Percentiles rank a stretch among this genome's conserved stretches.
phyloP scores from a whole-genome alignment of 2,329 filamentous ascomycete species.

The Ophiostoma australiae region DNA sequence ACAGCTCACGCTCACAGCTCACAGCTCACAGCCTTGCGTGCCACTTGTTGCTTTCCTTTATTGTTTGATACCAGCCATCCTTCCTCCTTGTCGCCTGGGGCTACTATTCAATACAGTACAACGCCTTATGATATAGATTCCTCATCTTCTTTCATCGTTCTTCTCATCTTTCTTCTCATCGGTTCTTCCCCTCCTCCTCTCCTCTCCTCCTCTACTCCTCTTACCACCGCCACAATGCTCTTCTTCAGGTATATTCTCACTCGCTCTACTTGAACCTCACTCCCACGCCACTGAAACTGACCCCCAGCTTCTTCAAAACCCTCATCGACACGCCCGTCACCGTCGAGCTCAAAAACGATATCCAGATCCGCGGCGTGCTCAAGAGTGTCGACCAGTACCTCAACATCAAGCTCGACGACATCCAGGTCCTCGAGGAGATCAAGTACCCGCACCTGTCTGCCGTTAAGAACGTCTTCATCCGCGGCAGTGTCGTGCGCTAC shows the following conservation, averaged over 20 bases:
- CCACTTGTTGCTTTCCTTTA: background rate
- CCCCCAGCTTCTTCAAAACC: slow-evolving; percentile 80
- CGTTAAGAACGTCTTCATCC: slow-evolving; percentile 94
- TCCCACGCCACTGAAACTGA: background rate
- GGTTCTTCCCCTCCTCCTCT: background rate
- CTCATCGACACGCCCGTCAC: slow-evolving; percentile 96
- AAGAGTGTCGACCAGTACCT: slow-evolving; percentile 99
- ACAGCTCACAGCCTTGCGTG: slow-evolving; percentile 4
- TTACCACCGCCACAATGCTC: slow-evolving; percentile 1
- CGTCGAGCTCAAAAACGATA: slow-evolving; percentile 98
- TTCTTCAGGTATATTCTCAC: background rate
- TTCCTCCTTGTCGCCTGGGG: background rate
- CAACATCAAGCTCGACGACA: slow-evolving; percentile 98
- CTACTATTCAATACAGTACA: too few relatives aligned
- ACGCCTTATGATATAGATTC: background rate
- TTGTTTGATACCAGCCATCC: background rate
- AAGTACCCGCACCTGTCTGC: slow-evolving; percentile 88
- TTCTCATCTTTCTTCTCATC: background rate
- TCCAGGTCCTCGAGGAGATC: slow-evolving; percentile 84
- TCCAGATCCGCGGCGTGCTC: slow-evolving; percentile 88
- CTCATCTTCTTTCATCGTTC: background rate
- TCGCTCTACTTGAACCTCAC: background rate
- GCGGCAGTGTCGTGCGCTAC: slow-evolving; percentile 87
- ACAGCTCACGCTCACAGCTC: background rate
- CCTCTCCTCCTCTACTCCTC: background rate